Evolutionary conservation across 2,329 filamentous ascomycete genomes (phyloP), one percentile per base, ranked within the genome.

Genomic region (Ceratocystis smalleyi): DNA sequence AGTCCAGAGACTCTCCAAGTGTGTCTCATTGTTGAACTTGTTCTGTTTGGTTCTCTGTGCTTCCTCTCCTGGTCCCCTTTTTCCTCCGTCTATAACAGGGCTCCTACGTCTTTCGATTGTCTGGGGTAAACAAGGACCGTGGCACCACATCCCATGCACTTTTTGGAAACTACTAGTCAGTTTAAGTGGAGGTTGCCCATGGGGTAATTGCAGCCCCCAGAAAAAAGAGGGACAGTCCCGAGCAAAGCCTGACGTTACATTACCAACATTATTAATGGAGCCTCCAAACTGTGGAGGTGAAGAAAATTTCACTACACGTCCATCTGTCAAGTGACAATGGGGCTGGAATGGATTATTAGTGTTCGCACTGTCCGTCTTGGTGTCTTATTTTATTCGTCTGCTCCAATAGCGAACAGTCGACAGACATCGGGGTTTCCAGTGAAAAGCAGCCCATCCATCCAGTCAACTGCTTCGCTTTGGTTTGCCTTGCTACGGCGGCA

Each of bases 91-190:
- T 51, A 51, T 24, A 51, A 51, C 47, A 51, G 24, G 32, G 32
- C 32, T 35, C 32, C 32, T 35, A 4, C 40, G 15, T 51, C 49
- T 61, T 59, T 59, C 32, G 43, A 45, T 43, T 63, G 51, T 63
- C 60, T 51, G 60, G 64, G 63, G 59, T 55, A 65, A 59, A 22
- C 59, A 62, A 24, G 59, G 63, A 62, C 57, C 32, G 51, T 62
- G 35, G 59, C 61, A 59, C 57, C 22, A 65, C 64, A 24, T 62
- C 43, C 59, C 64, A 59, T 60, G 47, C 62, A 65, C 45, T 57
- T 54, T 62, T 60, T 10, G 32, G 32, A 35, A 35, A 35, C 49
- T 59, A 27, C 45, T 65, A 65, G 32, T 65, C 45, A 40, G 24
- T 43, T 15, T 62, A 49, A 17, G 32, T 61, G 47, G 59, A 35